Evolutionary conservation across 495 filamentous ascomycete genomes (phyloP).

Genomic region (Parathielavia appendiculata): DNA sequence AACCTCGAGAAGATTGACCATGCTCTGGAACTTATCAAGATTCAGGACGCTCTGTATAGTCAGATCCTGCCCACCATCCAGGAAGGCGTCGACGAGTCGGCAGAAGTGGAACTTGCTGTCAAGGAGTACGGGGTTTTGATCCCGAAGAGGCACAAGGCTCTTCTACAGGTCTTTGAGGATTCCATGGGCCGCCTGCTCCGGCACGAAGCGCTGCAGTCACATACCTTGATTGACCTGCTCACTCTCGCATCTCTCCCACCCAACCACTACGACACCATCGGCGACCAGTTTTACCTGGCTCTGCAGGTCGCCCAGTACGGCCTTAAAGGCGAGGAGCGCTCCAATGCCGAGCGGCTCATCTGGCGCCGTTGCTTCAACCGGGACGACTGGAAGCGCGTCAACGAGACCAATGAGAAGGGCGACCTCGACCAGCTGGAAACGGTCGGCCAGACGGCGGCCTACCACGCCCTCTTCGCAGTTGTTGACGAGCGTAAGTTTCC

Average conservation of each 20-base stretch:
- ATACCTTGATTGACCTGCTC: slow-evolving; percentile 72
- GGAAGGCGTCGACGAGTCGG: slow-evolving; percentile 69
- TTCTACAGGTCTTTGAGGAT: slow-evolving; percentile 59
- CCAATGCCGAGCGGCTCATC: slow-evolving; percentile 61
- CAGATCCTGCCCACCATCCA: slow-evolving; percentile 51
- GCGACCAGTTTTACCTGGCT: slow-evolving; percentile 64
- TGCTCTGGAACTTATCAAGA: slow-evolving; percentile 56
- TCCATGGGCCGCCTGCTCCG: slow-evolving; percentile 60
- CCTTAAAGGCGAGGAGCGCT: slow-evolving; percentile 47
- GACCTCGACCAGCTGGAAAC: slow-evolving; percentile 43
- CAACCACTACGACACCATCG: slow-evolving; percentile 36
- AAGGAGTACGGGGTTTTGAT: slow-evolving; percentile 56
- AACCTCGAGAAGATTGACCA: slow-evolving; percentile 50
- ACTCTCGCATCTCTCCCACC: slow-evolving; percentile 58
- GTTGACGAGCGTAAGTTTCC: slow-evolving; percentile 41
- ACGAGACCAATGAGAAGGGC: slow-evolving; percentile 49
- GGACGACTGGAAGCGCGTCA: slow-evolving; percentile 68
- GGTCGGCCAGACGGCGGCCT: slow-evolving; percentile 48
- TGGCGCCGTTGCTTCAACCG: slow-evolving; percentile 78
- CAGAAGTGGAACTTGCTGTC: slow-evolving; percentile 67
- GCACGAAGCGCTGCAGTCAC: slow-evolving; percentile 59
- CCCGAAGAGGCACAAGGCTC: slow-evolving; percentile 55
- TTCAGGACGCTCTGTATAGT: slow-evolving; percentile 69
- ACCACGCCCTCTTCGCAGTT: slow-evolving; percentile 44
- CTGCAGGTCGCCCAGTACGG: slow-evolving; percentile 59